Evolutionary conservation across 2,329 filamentous ascomycete species (phyloP), one percentile per base, ranked within the genome.

Genomic region (Malbranchea zuffiana): DNA sequence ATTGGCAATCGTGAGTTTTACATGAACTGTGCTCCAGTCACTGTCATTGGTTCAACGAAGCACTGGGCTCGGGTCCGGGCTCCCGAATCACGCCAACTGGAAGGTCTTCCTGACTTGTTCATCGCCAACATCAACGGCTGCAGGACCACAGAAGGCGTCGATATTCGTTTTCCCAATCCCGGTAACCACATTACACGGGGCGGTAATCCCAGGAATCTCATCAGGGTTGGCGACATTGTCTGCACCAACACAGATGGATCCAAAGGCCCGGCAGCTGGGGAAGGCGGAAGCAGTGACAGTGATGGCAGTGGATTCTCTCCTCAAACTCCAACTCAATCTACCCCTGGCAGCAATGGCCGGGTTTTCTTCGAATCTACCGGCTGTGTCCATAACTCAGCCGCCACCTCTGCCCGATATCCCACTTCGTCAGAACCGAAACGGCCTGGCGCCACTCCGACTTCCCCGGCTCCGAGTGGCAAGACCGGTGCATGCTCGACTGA

Each of bases 1-100:
- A 53, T 93, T 6, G 90, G 90, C 2, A 94, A 94, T 65, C 79
- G 87, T 1, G 90, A 96, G 56, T 85, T 94, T 71, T 95, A 96
- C 70, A 93, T 94, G 86, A 92, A 94, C 71, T 98, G 88, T 50
- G 84, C 81, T 0, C 75, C 83, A 0, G 59, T 93, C 32, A 71
- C 68, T 0, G 68, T 96, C 16, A 74, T 59, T 3, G 59, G 59
- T 36, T 72, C 75, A 25, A 51, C 52, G 44, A 49, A 53, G 37
- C 44, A 44, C 19, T 44, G 48, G 21, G 72, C 35, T 7, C 45
- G 43, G 1, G 38, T 37, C 12, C 25, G 41, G 12, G 24, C 31
- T 17, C 18, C 23, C n/a, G 31, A 44, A 17, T 21, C 43, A 6
- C 23, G 33, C 33, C 40, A 30, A 34, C 28, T 36, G 10, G 55